Conservation (phyloP, 176 grass and related monocot species). For the Pharus latifolius region DNA sequence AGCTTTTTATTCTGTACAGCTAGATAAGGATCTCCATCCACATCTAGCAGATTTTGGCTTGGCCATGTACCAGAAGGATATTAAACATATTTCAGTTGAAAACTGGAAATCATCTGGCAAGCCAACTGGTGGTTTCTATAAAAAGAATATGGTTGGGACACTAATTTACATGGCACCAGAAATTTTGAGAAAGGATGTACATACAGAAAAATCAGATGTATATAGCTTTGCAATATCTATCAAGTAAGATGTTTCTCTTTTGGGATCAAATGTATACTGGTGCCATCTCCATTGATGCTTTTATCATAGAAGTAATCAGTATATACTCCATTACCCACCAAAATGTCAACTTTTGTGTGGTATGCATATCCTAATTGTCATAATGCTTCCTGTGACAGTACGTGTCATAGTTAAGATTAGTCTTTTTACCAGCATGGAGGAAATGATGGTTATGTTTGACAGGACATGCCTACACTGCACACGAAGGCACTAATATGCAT, state of each 20-base stretch:
- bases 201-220: constrained; percentile 93
- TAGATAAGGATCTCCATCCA: constrained; percentile 62
- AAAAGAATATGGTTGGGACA: constrained; percentile 96
- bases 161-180: constrained; percentile 99
- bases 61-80: constrained; percentile 88
- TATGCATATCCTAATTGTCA: not conserved
- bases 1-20: constrained; percentile 35
- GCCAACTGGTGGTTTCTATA: constrained; percentile 93
- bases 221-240: constrained; percentile 92
- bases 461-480: too few species aligned
- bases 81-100: constrained; percentile 69
- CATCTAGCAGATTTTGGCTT: constrained; percentile 92
- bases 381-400: not conserved
- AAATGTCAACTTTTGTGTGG: not conserved
- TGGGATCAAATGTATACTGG: not conserved
- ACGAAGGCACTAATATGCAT: too few species aligned
- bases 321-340: not conserved
- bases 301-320: not conserved
- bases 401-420: not conserved
- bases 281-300: not conserved
- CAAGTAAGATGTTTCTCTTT: constrained; percentile 65
- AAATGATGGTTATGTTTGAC: constrained; percentile 12
- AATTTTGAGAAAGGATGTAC: constrained; percentile 89
- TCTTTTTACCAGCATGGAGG: not conserved
- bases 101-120: constrained; percentile 97